phyloP scores from a whole-genome alignment of 768 basidiomycete genomes.

The Rhodotorula taiwanensis region DNA sequence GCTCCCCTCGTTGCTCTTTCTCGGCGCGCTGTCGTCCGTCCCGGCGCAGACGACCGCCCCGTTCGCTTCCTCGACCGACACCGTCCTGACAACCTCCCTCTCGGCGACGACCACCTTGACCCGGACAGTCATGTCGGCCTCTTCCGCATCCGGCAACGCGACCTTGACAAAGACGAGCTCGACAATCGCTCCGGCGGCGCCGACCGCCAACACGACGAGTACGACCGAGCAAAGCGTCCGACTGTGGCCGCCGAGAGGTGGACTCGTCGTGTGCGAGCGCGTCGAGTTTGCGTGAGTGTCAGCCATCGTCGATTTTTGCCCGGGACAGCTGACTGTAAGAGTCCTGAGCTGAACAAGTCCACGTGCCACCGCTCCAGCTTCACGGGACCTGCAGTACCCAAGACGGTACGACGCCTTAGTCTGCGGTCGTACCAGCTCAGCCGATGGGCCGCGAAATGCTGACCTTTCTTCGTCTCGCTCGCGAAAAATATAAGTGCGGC shows the following conservation, averaged over 20 bases:
- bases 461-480: neutral
- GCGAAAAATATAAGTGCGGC: too few species aligned
- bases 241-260: constrained; percentile 7
- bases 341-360: too few species aligned
- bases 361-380: neutral
- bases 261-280: constrained; percentile 8
- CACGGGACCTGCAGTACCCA: constrained; percentile 6
- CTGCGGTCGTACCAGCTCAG: neutral
- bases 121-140: neutral
- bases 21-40: neutral
- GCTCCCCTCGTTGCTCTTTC: neutral
- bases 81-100: neutral
- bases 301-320: too few species aligned
- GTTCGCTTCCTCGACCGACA: neutral
- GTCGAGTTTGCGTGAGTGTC: constrained; percentile 9
- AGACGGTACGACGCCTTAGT: neutral
- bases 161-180: neutral
- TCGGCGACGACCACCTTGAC: neutral
- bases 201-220: constrained; percentile 13
- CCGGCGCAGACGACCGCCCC: neutral
- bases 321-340: too few species aligned
- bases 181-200: neutral
- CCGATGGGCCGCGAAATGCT: neutral
- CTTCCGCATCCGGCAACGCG: too few species aligned
- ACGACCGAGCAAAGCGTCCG: neutral